Evolutionary conservation across 140 eudicot species (phyloP).

Genomic region (Flaveria floridana): DNA sequence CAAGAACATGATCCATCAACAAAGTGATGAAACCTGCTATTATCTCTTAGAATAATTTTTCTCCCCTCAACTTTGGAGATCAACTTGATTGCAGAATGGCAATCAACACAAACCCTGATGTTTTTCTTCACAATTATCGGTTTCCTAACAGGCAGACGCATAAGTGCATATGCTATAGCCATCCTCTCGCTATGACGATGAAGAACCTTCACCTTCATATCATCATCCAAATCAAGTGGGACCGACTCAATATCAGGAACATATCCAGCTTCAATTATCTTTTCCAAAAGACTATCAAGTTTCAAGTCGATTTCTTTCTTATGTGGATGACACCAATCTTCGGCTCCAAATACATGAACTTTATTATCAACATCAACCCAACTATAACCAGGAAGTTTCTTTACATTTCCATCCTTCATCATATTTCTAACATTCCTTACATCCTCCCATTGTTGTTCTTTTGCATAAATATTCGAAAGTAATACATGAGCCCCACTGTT

Average conservation of each 20-base stretch:
- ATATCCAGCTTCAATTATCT: constrained; percentile 49
- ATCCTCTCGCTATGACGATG: constrained; percentile 53
- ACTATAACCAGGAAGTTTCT: constrained; percentile 50
- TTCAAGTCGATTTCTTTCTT: constrained; percentile 44
- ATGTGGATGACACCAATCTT: constrained; percentile 53
- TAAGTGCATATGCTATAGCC: constrained; percentile 52
- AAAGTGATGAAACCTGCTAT: constrained; percentile 54
- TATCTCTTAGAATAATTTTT: constrained; percentile 51
- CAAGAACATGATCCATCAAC: constrained; percentile 55
- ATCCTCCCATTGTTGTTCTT: constrained; percentile 47
- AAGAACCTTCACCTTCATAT: constrained; percentile 43
- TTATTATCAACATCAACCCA: constrained; percentile 54
- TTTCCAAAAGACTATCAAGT: constrained; percentile 41
- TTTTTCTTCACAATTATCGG: constrained; percentile 54
- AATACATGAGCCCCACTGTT: constrained; percentile 48
- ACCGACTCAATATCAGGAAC: constrained; percentile 40
- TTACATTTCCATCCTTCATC: constrained; percentile 45
- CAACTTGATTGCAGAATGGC: constrained; percentile 54
- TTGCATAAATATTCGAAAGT: constrained; percentile 49
- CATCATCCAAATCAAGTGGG: constrained; percentile 42
- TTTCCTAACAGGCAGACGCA: constrained; percentile 43
- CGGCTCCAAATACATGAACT: constrained; percentile 52
- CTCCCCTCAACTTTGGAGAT: constrained; percentile 48
- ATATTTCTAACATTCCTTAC: constrained; percentile 42
- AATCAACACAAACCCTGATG: constrained; percentile 52